Conservation (phyloP, 1,284 basidiomycete genomes). For the Trichosporon inkin region DNA sequence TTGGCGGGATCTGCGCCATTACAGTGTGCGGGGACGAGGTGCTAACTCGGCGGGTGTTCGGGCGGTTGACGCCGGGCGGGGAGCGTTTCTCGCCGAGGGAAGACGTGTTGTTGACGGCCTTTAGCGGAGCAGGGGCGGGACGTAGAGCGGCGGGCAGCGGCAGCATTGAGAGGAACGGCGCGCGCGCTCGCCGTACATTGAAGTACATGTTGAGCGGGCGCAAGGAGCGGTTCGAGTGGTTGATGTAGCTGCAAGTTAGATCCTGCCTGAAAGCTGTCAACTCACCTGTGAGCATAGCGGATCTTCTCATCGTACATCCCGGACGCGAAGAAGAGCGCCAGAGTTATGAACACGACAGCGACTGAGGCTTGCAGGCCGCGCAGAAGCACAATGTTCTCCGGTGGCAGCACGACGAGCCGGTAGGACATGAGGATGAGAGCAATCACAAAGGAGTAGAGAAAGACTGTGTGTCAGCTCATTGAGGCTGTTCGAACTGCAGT, state of each 20-base stretch:
- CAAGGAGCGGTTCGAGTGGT: constrained; percentile 87
- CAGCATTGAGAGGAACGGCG: constrained; percentile 58
- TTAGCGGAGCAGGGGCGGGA: constrained; percentile 51
- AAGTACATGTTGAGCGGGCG: constrained; percentile 94
- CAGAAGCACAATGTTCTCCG: constrained; percentile 31
- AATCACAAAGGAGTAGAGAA: constrained; percentile 40
- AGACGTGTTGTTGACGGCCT: constrained; percentile 23
- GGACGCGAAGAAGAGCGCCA: constrained; percentile 91
- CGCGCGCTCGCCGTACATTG: constrained; percentile 69
- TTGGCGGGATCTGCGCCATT: constrained; percentile 80
- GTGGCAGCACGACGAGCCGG: constrained; percentile 32
- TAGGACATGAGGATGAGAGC: constrained; percentile 32
- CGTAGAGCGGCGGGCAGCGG: constrained; percentile 64
- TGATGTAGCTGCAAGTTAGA: constrained; percentile 69
- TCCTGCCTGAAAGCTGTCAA: neutral
- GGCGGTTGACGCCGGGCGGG: constrained; percentile 39
- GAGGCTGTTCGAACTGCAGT: neutral
- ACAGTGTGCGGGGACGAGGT: constrained; percentile 41
- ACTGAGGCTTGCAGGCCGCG: constrained; percentile 60
- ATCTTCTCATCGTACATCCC: constrained; percentile 97
- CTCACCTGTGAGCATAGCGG: constrained; percentile 87
- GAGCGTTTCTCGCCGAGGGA: neutral
- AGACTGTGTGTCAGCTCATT: constrained; percentile 31
- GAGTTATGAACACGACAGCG: constrained; percentile 79
- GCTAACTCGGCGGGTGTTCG: constrained; percentile 16